Percentiles rank a stretch among this genome's conserved stretches.
These are phyloP conservation scores for Aspergillus carbonarius DNA, from an alignment of 2,329 filamentous ascomycete genomes.

Conservation along the genomic window DNA sequence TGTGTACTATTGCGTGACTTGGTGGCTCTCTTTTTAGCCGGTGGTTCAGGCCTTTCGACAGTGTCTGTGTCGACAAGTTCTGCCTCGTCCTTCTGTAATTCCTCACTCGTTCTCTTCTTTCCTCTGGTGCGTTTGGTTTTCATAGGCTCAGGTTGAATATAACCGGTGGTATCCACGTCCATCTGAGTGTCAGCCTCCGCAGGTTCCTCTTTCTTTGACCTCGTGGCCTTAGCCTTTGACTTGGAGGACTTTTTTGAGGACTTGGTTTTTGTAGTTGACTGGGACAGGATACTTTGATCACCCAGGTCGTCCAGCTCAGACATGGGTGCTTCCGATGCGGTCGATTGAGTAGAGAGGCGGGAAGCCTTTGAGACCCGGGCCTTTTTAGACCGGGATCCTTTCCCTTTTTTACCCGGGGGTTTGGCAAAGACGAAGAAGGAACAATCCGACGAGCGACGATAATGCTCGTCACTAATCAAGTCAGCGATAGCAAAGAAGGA, in stretches of 20 bases:
- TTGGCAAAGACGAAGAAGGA: constrained; percentile 73
- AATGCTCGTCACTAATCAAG: constrained; percentile 72
- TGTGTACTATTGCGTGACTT: constrained; percentile 51
- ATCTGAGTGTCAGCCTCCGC: constrained; percentile 44
- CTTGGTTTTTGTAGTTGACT: constrained; percentile 53
- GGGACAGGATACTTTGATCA: constrained; percentile 57
- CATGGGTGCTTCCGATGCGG: constrained; percentile 45
- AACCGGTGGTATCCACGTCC: constrained; percentile 31
- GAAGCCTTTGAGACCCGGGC: constrained; percentile 67
- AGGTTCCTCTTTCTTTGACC: constrained; percentile 40
- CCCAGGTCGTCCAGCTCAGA: constrained; percentile 52
- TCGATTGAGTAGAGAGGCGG: constrained; percentile 59
- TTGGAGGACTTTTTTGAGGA: constrained; percentile 45
- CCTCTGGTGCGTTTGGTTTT: constrained; percentile 46
- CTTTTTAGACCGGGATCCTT: constrained; percentile 58
- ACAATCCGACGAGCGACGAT: constrained; percentile 73
- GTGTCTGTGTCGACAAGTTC: constrained; percentile 15
- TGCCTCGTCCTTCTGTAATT: constrained; percentile 40
- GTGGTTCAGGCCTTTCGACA: constrained; percentile 36
- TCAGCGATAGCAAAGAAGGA: constrained; percentile 17
- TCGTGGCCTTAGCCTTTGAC: constrained; percentile 36
- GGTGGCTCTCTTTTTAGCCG: constrained; percentile 60
- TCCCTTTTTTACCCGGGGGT: constrained; percentile 52
- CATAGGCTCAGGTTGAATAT: constrained; percentile 28
- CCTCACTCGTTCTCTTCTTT: constrained; percentile 64